These are phyloP conservation scores for Boletales sp. DNA, from an alignment of 768 basidiomycete species.

Conservation along the genomic window DNA sequence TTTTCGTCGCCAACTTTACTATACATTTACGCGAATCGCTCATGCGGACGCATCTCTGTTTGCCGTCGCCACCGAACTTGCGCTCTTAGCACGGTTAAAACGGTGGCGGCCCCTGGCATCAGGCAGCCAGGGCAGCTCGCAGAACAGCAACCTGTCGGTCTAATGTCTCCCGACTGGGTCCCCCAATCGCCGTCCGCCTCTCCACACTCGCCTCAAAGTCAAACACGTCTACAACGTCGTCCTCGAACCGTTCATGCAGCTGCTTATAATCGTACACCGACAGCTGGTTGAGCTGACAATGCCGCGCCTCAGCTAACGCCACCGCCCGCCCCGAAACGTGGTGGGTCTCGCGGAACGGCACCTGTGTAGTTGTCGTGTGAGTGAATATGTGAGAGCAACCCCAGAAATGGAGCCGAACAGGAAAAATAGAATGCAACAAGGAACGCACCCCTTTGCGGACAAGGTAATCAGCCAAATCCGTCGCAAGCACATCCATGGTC, in stretches of 20 bases:
- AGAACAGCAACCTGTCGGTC: constrained; percentile 80
- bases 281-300: constrained; percentile 79
- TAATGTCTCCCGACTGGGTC: constrained; percentile 81
- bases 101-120: constrained; percentile 1
- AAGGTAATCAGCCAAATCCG: constrained; percentile 98
- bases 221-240: constrained; percentile 82
- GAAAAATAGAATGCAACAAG: not conserved
- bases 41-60: too few species aligned
- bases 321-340: constrained; percentile 97
- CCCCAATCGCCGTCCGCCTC: constrained; percentile 87
- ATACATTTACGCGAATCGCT: too few species aligned
- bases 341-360: constrained; percentile 98
- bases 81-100: too few species aligned
- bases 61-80: too few species aligned
- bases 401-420: too few species aligned
- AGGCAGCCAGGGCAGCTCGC: constrained; percentile 49
- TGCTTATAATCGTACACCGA: constrained; percentile 74
- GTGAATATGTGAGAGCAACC: not conserved
- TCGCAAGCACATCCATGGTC: constrained; percentile 97
- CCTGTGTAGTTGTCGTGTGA: constrained; percentile 41
- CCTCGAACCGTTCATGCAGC: constrained; percentile 72
- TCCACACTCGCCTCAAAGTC: constrained; percentile 97
- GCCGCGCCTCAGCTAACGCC: constrained; percentile 82
- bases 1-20: too few species aligned
- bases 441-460: constrained; percentile 92